Evolutionary conservation across 306 rosid genomes (phyloP).

Genomic region (Trifolium fragiferum): DNA sequence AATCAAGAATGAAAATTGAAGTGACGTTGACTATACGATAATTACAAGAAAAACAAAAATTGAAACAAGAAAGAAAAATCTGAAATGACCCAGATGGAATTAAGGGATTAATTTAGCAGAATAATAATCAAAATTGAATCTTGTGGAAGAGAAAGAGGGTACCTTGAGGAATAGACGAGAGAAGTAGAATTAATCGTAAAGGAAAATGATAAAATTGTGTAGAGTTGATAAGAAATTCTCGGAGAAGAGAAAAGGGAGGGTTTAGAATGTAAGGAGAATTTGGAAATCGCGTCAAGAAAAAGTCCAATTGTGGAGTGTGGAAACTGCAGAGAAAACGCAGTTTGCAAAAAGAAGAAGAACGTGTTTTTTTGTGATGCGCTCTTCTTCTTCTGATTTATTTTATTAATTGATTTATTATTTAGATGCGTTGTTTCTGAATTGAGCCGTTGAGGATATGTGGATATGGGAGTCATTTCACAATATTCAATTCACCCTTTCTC

Average conservation of each 20-base stretch:
- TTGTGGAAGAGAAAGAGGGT: slow-evolving; percentile 32
- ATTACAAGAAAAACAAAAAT: too few species aligned
- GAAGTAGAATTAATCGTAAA: too few species aligned
- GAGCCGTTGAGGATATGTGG: slow-evolving; percentile 38
- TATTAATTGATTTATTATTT: not conserved
- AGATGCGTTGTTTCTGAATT: slow-evolving; percentile 23
- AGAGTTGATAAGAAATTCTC: not conserved
- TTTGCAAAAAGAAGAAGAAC: slow-evolving; percentile 1
- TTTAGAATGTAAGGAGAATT: not conserved
- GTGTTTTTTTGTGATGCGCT: slow-evolving; percentile 27
- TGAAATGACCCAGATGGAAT: slow-evolving; percentile 40
- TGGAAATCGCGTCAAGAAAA: slow-evolving; percentile 56
- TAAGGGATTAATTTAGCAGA: not conserved
- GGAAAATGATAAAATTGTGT: not conserved
- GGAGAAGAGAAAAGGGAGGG: slow-evolving; percentile 19
- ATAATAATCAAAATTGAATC: slow-evolving; percentile 40
- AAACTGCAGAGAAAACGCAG: slow-evolving; percentile 35
- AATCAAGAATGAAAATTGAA: too few species aligned
- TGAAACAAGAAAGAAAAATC: too few species aligned
- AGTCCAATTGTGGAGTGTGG: slow-evolving; percentile 21
- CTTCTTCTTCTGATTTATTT: not conserved
- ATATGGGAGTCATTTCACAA: too few species aligned
- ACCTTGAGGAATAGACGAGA: too few species aligned
- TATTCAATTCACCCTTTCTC: too few species aligned
- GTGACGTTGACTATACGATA: too few species aligned